Evolutionary conservation across 495 filamentous ascomycete species (phyloP).

Genomic region (Aspergillus saccharolyticus): DNA sequence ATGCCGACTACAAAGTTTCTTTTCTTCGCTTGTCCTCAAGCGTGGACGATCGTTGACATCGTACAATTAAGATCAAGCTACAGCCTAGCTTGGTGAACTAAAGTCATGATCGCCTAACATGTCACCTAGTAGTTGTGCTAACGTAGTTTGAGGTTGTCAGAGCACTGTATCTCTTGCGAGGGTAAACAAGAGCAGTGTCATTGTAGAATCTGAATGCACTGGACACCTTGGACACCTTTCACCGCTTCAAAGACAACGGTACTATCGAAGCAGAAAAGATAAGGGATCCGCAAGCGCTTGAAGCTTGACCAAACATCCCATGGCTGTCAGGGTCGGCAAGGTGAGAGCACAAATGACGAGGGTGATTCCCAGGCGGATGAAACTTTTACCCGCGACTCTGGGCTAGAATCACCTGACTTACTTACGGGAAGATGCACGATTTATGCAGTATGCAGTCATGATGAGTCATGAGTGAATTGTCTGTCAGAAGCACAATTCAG

Average conservation of each 20-base stretch:
- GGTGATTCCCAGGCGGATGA: not conserved
- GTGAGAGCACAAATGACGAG: not conserved
- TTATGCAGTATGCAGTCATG: not conserved
- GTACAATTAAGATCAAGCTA: not conserved
- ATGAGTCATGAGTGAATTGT: not conserved
- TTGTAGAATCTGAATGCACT: too few species aligned
- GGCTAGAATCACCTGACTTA: not conserved
- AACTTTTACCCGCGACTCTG: not conserved
- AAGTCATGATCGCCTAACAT: too few species aligned
- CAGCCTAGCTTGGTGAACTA: too few species aligned
- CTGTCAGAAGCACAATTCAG: not conserved
- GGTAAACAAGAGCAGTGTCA: too few species aligned
- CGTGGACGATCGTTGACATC: not conserved
- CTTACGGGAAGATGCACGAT: not conserved
- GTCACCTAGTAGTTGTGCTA: too few species aligned
- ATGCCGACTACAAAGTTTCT: slow-evolving; percentile 27
- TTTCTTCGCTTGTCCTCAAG: slow-evolving; percentile 27
- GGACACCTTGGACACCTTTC: too few species aligned
- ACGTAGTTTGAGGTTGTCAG: too few species aligned
- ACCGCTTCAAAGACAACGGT: too few species aligned
- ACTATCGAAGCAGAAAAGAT: not conserved
- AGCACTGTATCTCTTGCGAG: too few species aligned
- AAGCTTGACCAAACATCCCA: not conserved
- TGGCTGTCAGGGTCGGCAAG: not conserved
- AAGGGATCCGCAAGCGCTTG: not conserved